phyloP scores from a whole-genome alignment of 164 flowering plant genomes.

The Magnolia kwangsiensis region DNA sequence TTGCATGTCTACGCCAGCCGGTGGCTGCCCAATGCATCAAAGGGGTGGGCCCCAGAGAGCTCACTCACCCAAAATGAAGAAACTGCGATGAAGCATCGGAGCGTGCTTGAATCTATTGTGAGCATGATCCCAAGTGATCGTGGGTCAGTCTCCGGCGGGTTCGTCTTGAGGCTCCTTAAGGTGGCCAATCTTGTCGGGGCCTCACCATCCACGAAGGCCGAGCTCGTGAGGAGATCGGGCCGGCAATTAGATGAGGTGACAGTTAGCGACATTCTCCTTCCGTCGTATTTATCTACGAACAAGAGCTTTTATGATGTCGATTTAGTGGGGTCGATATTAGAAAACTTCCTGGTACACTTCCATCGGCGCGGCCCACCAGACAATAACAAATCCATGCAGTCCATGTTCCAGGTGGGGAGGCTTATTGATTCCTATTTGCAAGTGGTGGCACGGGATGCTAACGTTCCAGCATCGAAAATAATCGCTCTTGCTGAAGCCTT shows the following conservation, averaged over 20 bases:
- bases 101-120: conserved; percentile 62
- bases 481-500: conserved; percentile 56
- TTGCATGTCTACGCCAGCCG: conserved; percentile 79
- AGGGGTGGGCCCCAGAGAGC: conserved; percentile 22
- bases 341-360: conserved; percentile 52
- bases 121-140: conserved; percentile 64
- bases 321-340: conserved; percentile 47
- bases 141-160: conserved; percentile 71
- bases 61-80: conserved; percentile 32
- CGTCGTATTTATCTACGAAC: conserved; percentile 28
- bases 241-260: conserved; percentile 68
- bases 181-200: conserved; percentile 44
- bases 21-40: conserved; percentile 53
- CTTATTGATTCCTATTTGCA: conserved; percentile 74
- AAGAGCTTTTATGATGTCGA: conserved; percentile 43
- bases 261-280: conserved; percentile 51
- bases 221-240: conserved; percentile 57
- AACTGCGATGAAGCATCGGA: conserved; percentile 24
- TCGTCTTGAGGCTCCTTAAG: conserved; percentile 62
- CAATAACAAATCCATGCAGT: conserved; percentile 24
- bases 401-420: conserved; percentile 53
- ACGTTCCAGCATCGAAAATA: conserved; percentile 53
- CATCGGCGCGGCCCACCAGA: conserved; percentile 31
- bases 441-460: conserved; percentile 51
- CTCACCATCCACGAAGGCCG: conserved; percentile 53